Percentiles rank a stretch among this genome's conserved stretches.
Conservation (phyloP, 306 rosid genomes). For the Acmispon strigosus region DNA sequence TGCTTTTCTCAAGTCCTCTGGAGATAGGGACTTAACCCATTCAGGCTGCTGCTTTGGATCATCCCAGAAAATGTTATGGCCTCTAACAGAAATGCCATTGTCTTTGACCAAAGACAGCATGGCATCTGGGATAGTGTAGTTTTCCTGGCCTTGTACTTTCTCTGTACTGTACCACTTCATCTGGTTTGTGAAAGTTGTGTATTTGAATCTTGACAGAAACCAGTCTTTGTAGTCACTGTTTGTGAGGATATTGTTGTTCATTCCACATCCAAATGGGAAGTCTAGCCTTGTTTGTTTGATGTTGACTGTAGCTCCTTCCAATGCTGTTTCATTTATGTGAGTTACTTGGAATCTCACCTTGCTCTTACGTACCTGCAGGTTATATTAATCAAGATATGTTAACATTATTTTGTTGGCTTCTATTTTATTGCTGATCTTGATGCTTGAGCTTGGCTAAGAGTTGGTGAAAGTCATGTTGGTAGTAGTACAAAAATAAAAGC, state of each 20-base stretch:
- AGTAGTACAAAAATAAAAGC: not conserved
- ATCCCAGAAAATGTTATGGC: slow-evolving; percentile 75
- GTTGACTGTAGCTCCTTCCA: slow-evolving; percentile 35
- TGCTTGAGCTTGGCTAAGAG: not conserved
- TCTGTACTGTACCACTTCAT: slow-evolving; percentile 86
- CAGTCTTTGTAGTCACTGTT: slow-evolving; percentile 46
- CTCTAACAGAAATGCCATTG: slow-evolving; percentile 51
- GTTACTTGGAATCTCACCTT: slow-evolving; percentile 46
- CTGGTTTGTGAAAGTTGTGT: slow-evolving; percentile 63
- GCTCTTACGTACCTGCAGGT: slow-evolving; percentile 49
- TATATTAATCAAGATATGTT: not conserved
- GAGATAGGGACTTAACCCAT: slow-evolving; percentile 55
- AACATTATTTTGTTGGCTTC: not conserved
- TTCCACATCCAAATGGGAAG: slow-evolving; percentile 65
- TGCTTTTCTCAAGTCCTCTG: slow-evolving; percentile 35
- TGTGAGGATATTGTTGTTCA: slow-evolving; percentile 49
- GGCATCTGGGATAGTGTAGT: slow-evolving; percentile 61
- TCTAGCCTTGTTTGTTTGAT: slow-evolving; percentile 30
- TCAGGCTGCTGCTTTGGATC: slow-evolving; percentile 28
- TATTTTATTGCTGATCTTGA: not conserved
- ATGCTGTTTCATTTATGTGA: slow-evolving; percentile 27
- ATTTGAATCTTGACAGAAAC: slow-evolving; percentile 57
- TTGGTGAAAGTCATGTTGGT: not conserved
- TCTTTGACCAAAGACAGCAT: slow-evolving; percentile 45
- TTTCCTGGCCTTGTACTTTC: slow-evolving; percentile 43